A percentile compares a stretch with the other conserved stretches of the same genome.
Evolutionary conservation across 495 filamentous ascomycete species (phyloP).

Genomic region (Oidiodendron maius): DNA sequence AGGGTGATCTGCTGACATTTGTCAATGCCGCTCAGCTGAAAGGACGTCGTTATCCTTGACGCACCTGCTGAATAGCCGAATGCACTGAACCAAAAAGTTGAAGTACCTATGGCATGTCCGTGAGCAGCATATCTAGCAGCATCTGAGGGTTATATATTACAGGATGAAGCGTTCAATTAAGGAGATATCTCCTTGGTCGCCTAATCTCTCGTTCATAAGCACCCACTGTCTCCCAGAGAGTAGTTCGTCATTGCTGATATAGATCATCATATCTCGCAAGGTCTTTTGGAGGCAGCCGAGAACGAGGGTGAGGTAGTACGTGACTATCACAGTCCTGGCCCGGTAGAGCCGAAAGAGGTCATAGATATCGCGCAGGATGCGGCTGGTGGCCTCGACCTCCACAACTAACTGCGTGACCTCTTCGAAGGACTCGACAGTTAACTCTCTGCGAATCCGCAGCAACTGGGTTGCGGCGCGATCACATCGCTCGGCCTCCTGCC

Average conservation of each 20-base stretch:
- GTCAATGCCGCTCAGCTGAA: slow-evolving; percentile 12
- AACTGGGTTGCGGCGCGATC: slow-evolving; percentile 16
- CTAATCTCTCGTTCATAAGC: slow-evolving; percentile 36
- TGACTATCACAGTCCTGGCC: slow-evolving; percentile 36
- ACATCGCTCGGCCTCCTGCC: slow-evolving; percentile 21
- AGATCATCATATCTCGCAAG: slow-evolving; percentile 42
- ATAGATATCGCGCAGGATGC: slow-evolving; percentile 43
- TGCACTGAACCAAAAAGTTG: slow-evolving; percentile 40
- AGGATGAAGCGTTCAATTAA: slow-evolving; percentile 45
- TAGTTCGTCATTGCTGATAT: slow-evolving; percentile 42
- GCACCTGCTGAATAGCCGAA: slow-evolving; percentile 35
- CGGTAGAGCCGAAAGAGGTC: slow-evolving; percentile 44
- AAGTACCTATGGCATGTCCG: slow-evolving; percentile 18
- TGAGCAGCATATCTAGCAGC: neutral
- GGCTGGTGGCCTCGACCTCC: slow-evolving; percentile 26
- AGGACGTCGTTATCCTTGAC: slow-evolving; percentile 10
- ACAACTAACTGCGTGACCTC: slow-evolving; percentile 15
- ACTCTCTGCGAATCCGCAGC: slow-evolving; percentile 10
- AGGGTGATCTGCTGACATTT: slow-evolving; percentile 35
- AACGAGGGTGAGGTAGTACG: slow-evolving; percentile 45
- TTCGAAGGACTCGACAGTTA: slow-evolving; percentile 16
- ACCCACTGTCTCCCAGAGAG: slow-evolving; percentile 42
- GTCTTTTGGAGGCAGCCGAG: slow-evolving; percentile 43
- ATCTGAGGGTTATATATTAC: slow-evolving; percentile 21
- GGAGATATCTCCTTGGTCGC: slow-evolving; percentile 37